Conservation (phyloP, 2,329 filamentous ascomycete genomes). For the Thelonectria blattea region DNA sequence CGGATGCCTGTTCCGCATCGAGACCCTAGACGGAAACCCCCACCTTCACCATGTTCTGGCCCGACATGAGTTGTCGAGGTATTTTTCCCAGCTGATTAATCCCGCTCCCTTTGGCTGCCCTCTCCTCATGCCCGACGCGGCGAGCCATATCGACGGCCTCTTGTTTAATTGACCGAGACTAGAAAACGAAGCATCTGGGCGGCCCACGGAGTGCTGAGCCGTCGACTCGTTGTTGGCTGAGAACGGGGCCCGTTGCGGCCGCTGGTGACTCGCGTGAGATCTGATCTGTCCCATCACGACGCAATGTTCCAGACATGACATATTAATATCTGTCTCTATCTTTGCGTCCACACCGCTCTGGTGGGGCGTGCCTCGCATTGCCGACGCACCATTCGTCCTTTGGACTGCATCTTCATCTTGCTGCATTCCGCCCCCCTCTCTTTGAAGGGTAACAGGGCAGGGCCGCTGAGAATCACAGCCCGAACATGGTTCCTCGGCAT, state of each 20-base stretch:
- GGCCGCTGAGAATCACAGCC: constrained; percentile 12
- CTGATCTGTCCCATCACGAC: constrained; percentile 36
- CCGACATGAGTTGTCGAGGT: background rate
- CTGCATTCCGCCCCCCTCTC: constrained; percentile 13
- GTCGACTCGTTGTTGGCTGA: constrained; percentile 3
- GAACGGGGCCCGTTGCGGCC: constrained; percentile 32
- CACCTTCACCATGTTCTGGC: background rate
- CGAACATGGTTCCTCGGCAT: constrained; percentile 5
- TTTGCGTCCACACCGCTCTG: constrained; percentile 36
- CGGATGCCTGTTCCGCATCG: constrained; percentile 18
- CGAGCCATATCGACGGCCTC: background rate
- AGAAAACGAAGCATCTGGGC: constrained; percentile 3
- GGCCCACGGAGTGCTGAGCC: no score
- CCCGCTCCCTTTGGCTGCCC: constrained; percentile 1
- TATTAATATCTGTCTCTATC: constrained; percentile 41
- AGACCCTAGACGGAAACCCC: constrained; percentile 15
- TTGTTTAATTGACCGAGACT: constrained; percentile 23
- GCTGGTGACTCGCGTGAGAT: constrained; percentile 33
- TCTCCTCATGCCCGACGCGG: background rate
- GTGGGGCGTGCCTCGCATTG: constrained; percentile 29
- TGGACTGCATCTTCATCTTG: constrained; percentile 15
- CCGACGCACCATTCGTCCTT: constrained; percentile 23
- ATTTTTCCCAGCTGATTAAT: background rate
- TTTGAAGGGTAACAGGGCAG: background rate
- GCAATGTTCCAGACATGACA: constrained; percentile 33